Conservation (phyloP, 1,139 yeast species). For the Suhomyces chickasaworum region DNA sequence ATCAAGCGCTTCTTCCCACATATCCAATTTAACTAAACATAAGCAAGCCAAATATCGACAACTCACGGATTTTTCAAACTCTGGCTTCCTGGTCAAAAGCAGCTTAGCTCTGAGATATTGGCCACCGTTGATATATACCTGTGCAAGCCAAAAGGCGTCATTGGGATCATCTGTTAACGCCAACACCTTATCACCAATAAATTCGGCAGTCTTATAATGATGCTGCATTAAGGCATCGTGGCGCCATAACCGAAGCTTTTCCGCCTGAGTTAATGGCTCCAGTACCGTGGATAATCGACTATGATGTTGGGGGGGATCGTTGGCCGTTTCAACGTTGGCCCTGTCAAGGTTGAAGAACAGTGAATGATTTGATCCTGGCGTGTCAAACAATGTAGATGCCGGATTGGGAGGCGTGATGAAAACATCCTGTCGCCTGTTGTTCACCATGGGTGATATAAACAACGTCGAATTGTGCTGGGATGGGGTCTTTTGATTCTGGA, state of each 20-base stretch:
- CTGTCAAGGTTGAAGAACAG: constrained; percentile 42
- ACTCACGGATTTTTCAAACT: constrained; percentile 53
- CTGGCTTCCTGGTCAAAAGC: constrained; percentile 48
- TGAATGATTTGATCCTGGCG: constrained; percentile 45
- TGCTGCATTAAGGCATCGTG: constrained; percentile 94
- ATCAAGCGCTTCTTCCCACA: constrained; percentile 89
- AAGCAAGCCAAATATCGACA: constrained; percentile 84
- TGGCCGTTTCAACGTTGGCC: constrained; percentile 18
- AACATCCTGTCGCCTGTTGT: constrained; percentile 48
- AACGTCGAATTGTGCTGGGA: constrained; percentile 63
- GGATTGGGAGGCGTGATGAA: constrained; percentile 62
- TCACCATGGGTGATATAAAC: constrained; percentile 61
- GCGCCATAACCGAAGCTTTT: constrained; percentile 85
- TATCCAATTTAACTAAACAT: constrained; percentile 69
- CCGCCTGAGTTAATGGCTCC: constrained; percentile 75
- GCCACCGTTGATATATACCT: constrained; percentile 75
- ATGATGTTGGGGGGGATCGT: constrained; percentile 18
- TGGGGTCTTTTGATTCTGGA: constrained; percentile 39
- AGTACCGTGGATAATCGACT: constrained; percentile 9
- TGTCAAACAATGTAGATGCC: constrained; percentile 41
- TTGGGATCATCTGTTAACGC: constrained; percentile 81
- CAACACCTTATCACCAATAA: constrained; percentile 86
- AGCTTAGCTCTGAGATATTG: constrained; percentile 80
- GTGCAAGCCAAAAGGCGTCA: constrained; percentile 97
- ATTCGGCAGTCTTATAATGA: constrained; percentile 87